Evolutionary conservation across 106 monocot species (phyloP), one percentile per base, ranked within the genome.

Genomic region (Dactylorhiza incarnata): DNA sequence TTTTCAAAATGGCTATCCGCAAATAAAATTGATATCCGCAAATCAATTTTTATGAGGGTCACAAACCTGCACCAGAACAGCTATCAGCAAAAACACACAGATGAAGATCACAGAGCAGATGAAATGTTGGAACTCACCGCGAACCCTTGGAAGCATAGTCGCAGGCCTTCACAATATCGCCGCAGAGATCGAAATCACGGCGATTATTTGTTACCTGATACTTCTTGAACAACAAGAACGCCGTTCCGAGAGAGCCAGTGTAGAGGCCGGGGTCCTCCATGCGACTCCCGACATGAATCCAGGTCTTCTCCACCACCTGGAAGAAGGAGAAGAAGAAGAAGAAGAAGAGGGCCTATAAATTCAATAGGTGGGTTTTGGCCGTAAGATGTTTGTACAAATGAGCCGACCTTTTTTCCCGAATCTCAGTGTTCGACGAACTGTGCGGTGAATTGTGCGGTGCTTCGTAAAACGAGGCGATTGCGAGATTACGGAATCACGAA

Each of bases 301-400:
- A 89, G 4, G 94, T 94, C 82, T 89, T 87, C 59, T 84, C 84
- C 76, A 95, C 89, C 3, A 91, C 87, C 94, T 95, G 78, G 20
- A 54, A 69, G 25, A 77, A 29, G 14, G 22, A 53, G 6, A 13
- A 8, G 19, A 51, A 17, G 6, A 77, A 51, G 61, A 74, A 65
- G 15, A n/a, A n/a, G n/a, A 29, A 61, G 10, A 59, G 14, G 12
- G 47, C 9, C 47, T 8, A 37, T 26, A 47, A 67, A 74, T 65
- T 45, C 4, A 56, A 14, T 4, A 20, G 45, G n/a, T 5, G 15
- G 5, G 7, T 45, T 45, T 76, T 48, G 12, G n/a, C 23, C 0
- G 17, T 1, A 51, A 78, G 1, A 17, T 55, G 62, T 74, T 59
- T 68, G 62, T 17, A 26, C 24, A 58, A 74, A 26, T 69, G n/a